Evolutionary conservation across 1,284 basidiomycete genomes (phyloP).

Genomic region (Trametes pubescens): DNA sequence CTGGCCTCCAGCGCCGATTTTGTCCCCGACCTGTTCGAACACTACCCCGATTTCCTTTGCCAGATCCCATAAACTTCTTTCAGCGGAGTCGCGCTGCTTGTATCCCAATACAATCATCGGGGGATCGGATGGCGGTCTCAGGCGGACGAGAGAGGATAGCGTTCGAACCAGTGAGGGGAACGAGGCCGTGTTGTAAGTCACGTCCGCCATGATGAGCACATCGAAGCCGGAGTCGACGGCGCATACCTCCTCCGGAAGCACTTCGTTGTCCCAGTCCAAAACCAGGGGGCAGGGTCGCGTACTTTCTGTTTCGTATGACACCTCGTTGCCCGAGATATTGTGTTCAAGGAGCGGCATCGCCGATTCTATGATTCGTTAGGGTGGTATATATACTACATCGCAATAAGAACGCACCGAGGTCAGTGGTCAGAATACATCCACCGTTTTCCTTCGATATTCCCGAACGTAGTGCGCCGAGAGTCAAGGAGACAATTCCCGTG

Average conservation of each 20-base stretch:
- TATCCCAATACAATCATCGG: slow-evolving; percentile 78
- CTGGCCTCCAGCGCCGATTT: slow-evolving; percentile 61
- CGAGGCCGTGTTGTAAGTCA: slow-evolving; percentile 87
- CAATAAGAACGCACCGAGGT: slow-evolving; percentile 70
- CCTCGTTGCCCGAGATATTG: slow-evolving; percentile 67
- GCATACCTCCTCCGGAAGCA: slow-evolving; percentile 56
- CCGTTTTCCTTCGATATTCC: slow-evolving; percentile 31
- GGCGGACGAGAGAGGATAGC: slow-evolving; percentile 53
- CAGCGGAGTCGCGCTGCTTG: slow-evolving; percentile 81
- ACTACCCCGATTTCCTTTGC: slow-evolving; percentile 57
- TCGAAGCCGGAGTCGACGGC: slow-evolving; percentile 53
- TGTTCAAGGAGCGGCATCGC: slow-evolving; percentile 81
- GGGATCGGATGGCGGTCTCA: slow-evolving; percentile 27
- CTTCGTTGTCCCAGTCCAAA: slow-evolving; percentile 78
- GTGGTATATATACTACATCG: background rate
- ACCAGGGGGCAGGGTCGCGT: slow-evolving; percentile 53
- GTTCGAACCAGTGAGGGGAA: slow-evolving; percentile 75
- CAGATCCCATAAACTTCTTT: slow-evolving; percentile 74
- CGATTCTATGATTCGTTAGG: slow-evolving; percentile 57
- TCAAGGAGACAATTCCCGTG: slow-evolving; percentile 82
- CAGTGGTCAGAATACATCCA: slow-evolving; percentile 69
- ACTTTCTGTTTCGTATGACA: slow-evolving; percentile 40
- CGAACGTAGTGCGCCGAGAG: slow-evolving; percentile 62
- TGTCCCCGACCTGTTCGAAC: slow-evolving; percentile 62
- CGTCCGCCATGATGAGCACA: slow-evolving; percentile 85